Percentiles rank a stretch among this genome's conserved stretches.
Conservation (phyloP, 495 filamentous ascomycete species). For the Hyaloscypha variabilis region DNA sequence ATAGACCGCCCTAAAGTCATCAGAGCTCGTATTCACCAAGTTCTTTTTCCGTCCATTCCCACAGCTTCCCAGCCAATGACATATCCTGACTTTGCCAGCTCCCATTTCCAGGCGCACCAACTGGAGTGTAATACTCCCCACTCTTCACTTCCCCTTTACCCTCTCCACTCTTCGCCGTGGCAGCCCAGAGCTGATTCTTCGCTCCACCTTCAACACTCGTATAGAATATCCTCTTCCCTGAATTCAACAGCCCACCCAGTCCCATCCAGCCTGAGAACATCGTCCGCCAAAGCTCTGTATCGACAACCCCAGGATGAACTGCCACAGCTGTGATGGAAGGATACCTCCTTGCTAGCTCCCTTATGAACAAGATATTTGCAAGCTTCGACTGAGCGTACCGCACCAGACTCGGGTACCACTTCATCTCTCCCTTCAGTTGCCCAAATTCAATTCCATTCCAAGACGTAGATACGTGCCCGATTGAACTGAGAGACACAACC, state of each 20-base stretch:
- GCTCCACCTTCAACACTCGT: conserved; percentile 46
- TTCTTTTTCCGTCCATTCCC: conserved; percentile 67
- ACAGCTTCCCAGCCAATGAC: conserved; percentile 53
- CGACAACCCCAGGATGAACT: conserved; percentile 69
- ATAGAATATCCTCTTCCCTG: conserved; percentile 3
- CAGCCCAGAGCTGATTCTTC: conserved; percentile 64
- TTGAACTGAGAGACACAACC: conserved; percentile 42
- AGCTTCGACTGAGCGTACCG: conserved; percentile 71
- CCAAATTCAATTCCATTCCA: conserved; percentile 41
- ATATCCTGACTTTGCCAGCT: conserved; percentile 45
- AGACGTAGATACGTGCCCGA: conserved; percentile 39
- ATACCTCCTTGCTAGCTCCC: conserved; percentile 59
- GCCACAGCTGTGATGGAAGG: conserved; percentile 56
- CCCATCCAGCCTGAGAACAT: conserved; percentile 16
- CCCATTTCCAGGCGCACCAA: conserved; percentile 43
- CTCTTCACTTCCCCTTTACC: conserved; percentile 29
- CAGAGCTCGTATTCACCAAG: conserved; percentile 32
- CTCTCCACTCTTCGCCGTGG: conserved; percentile 32
- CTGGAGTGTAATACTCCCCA: conserved; percentile 57
- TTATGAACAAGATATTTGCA: conserved; percentile 67
- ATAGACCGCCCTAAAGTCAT: background rate
- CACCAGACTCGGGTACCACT: conserved; percentile 22
- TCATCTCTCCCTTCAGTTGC: conserved; percentile 40
- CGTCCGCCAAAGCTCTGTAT: conserved; percentile 19
- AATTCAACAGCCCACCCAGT: conserved; percentile 7